Evolutionary conservation across 352 stramenopile species (phyloP), one percentile per base, ranked within the genome.

Genomic region (Phytophthora sansomeana): DNA sequence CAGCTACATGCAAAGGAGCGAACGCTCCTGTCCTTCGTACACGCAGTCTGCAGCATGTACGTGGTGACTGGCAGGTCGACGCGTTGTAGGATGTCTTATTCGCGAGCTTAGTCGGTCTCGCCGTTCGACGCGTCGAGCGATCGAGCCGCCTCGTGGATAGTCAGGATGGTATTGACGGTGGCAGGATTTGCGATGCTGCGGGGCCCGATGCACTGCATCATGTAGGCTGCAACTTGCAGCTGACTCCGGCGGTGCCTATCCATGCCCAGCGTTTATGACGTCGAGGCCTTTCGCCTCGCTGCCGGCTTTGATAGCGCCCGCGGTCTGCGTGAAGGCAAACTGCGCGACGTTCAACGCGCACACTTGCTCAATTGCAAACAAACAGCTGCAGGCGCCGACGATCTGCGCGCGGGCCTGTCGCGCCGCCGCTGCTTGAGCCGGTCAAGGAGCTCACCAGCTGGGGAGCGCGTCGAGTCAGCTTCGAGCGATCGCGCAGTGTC

Each of bases 231-330:
- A 24, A 24, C 21, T 42, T 73, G 69, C 64, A 77, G 69, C 69
- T 77, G 69, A 74, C 48, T 60, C 46, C 24, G 58, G 50, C 17
- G 64, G 28, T 50, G 69, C 49, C 69, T 77, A 74, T 77, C 69
- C 69, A 58, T 53, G 41, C 8, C 32, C 57, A 60, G 52, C 24
- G 50, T 76, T 55, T 68, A 73, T 76, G 63, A 47, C 68, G 73
- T 76, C 51, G 53, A 65, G 51, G 63, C 26, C 52, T 58, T 58
- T 62, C 49, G 47, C 43, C 58, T 56, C 42, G 47, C 26, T 49
- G 55, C 49, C 28, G 36, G 36, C 30, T 4, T n/a, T 52, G 51
- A 51, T 42, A 50, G 35, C 6, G 49, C 21, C 21, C 21, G 21
- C 21, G 21, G 21, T 24, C 58, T 30, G 21, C 61, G 39, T 70